A percentile compares a stretch with the other conserved stretches of the same genome.
Evolutionary conservation across 1,284 basidiomycete species (phyloP).

Genomic region (Hymenochaete sp.): DNA sequence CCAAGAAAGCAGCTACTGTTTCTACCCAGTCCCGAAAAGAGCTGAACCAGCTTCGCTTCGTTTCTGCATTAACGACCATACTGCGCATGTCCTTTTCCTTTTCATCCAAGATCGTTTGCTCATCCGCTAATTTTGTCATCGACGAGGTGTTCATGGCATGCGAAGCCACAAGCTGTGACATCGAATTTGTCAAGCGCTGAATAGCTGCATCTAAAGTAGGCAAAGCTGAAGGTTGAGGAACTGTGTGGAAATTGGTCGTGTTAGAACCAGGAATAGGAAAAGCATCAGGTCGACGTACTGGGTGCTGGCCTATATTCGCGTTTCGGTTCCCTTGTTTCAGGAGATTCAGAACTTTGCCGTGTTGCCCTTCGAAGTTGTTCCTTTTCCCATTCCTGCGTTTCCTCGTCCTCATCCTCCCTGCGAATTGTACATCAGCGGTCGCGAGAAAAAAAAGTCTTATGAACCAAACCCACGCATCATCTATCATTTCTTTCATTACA

Average conservation of each 20-base stretch:
- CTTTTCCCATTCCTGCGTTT: conserved; percentile 84
- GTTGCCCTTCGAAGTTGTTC: conserved; percentile 79
- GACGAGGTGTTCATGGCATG: conserved; percentile 58
- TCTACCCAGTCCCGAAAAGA: conserved; percentile 85
- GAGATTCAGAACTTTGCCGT: conserved; percentile 30
- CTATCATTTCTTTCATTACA: conserved; percentile 81
- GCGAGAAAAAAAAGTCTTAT: conserved; percentile 12
- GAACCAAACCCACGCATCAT: conserved; percentile 58
- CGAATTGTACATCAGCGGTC: conserved; percentile 15
- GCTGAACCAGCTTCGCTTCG: conserved; percentile 80
- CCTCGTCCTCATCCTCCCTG: conserved; percentile 82
- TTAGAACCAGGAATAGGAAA: conserved; percentile 4
- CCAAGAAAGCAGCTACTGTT: conserved; percentile 78
- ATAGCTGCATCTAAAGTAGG: conserved; percentile 51
- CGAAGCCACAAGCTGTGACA: conserved; percentile 63
- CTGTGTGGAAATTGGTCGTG: conserved; percentile 32
- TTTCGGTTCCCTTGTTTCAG: conserved; percentile 32
- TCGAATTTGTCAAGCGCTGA: conserved; percentile 49
- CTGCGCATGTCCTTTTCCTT: conserved; percentile 75
- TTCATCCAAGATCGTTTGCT: conserved; percentile 61
- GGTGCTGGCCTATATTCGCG: conserved; percentile 64
- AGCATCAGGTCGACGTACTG: conserved; percentile 43
- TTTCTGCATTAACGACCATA: conserved; percentile 73
- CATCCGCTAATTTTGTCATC: conserved; percentile 53
- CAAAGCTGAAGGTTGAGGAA: conserved; percentile 49